Base-by-base conservation (phyloP, 2,329 filamentous ascomycete genomes). In the Eutypella sp. region DNA sequence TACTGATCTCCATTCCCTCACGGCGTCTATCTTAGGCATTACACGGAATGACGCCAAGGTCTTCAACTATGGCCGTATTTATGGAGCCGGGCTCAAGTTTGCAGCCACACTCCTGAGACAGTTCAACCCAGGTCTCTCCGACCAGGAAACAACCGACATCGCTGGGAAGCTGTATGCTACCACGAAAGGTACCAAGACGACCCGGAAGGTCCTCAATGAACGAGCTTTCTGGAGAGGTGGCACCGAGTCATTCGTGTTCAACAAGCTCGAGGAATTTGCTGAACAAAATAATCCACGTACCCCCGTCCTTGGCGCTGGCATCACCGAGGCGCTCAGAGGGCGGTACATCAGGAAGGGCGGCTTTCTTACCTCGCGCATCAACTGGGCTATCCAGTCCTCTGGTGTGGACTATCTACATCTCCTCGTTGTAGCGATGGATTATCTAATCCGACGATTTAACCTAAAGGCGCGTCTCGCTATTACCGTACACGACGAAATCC, bases 21-120 rank as follows among this genome's bases (percentile, higher is more conserved):
- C 93, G 23, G 95, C 93, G 1, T 77, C 79, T 5, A 99, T 99
- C 47, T 68, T 99, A 2, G 92, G 91, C 6, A 99, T 99, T 50
- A 95, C 89, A 2, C 81, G 93, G 50, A 96, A 96, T 59, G 84
- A 96, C 59, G 93, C 93, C 47, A 99, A 99, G 63, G 82, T 99
- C 1, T 99, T 99, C 75, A 99, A 99, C 65, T 99, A 99, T 58
- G 95, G 95, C 7, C 88, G 95, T 34, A 99, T 99, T 41, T 99
- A 99, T 60, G 95, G 93, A n/a, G 95, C 93, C 4, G 95, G 93
- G 0, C 72, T 97, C 42, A 95, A 90, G 57, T 99, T 99, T 61
- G 93, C 93, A 0, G 84, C 87, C 2, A 95, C 89, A 9, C 74
- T 99, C 2, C 78, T 99, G 2, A 82, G 91, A 7, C 93, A 97